Base-by-base conservation (phyloP, 768 basidiomycete genomes). In the Rhizopogon rudus region DNA sequence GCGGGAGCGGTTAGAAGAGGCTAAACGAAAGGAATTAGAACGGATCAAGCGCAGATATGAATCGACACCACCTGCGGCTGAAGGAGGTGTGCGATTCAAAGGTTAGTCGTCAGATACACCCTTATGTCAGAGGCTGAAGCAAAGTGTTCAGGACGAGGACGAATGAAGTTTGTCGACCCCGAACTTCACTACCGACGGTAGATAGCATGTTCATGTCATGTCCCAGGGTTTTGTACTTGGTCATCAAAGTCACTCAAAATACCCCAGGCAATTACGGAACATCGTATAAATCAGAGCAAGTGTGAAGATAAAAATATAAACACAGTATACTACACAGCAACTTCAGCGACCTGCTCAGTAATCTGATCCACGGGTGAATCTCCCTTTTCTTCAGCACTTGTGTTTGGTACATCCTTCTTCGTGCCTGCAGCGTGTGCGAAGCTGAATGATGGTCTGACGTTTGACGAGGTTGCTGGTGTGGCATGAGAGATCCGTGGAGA, bases 341-440 rank as follows among this genome's bases (percentile, higher is more conserved):
- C 48, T 46, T 70, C 60, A 20, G 39, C 55, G 14, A 31, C 55
- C 29, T 68, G 54, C 48, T 63, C 60, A 42, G 57, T 50, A 56
- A 33, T 35, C 37, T 51, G 22, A 17, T 67, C 64, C 13, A 42
- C 40, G 20, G 37, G 45, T 7, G 37, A 25, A 6, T 58, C 60
- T 33, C 59, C 61, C 25, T 59, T 50, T 14, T 63, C 39, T 44
- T 17, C 46, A 42, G 58, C 61, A 40, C 55, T 64, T 41, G 46
- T 53, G 45, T 57, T 42, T 22, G 61, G 52, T 28, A 54, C 55
- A 42, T 65, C 63, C 28, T 57, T 61, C 57, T 63, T 72, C 17
- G 62, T 61, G 14, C 81, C 77, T 1, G 88, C 88, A 40, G 86
- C 92, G 53, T 77, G 86, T 0, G 92, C 91, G 62, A 95, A 95